A percentile compares a stretch with the other conserved stretches of the same genome.
Conservation (phyloP, 768 basidiomycete genomes). For the Calocera viscosa region DNA sequence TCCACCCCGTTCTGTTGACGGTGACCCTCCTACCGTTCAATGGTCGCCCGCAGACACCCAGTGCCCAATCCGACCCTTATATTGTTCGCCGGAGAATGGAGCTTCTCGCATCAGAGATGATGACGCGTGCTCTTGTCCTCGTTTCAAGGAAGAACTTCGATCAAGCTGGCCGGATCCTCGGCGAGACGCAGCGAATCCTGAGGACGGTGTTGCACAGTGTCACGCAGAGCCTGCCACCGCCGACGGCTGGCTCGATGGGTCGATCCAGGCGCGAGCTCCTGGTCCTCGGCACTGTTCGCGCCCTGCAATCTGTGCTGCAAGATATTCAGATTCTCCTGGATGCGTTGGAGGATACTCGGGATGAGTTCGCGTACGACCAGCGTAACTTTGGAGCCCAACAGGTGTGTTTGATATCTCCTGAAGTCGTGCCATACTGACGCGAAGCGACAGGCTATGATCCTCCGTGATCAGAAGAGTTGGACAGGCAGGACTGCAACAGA, state of each 20-base stretch:
- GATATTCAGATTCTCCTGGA: conserved; percentile 80
- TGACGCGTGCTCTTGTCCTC: conserved; percentile 82
- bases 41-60: conserved; percentile 19
- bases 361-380: conserved; percentile 84
- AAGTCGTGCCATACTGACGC: conserved; percentile 5
- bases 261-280: conserved; percentile 70
- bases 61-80: conserved; percentile 55
- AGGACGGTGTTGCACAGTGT: conserved; percentile 81
- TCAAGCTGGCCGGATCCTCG: conserved; percentile 81
- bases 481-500: conserved; percentile 83
- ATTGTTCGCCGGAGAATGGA: conserved; percentile 95
- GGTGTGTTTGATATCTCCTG: conserved; percentile 35
- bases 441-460: conserved; percentile 68
- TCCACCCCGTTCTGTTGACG: conserved; percentile 87
- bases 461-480: conserved; percentile 94
- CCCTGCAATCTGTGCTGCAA: conserved; percentile 71
- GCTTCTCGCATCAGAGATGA: conserved; percentile 92
- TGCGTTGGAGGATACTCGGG: conserved; percentile 81
- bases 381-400: conserved; percentile 96
- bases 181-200: conserved; percentile 83
- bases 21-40: conserved; percentile 64
- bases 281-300: conserved; percentile 58
- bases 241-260: conserved; percentile 31
- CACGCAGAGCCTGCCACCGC: conserved; percentile 55
- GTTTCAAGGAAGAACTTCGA: conserved; percentile 82